phyloP scores from a whole-genome alignment of 306 rosid genomes.

The Vicia faba region DNA sequence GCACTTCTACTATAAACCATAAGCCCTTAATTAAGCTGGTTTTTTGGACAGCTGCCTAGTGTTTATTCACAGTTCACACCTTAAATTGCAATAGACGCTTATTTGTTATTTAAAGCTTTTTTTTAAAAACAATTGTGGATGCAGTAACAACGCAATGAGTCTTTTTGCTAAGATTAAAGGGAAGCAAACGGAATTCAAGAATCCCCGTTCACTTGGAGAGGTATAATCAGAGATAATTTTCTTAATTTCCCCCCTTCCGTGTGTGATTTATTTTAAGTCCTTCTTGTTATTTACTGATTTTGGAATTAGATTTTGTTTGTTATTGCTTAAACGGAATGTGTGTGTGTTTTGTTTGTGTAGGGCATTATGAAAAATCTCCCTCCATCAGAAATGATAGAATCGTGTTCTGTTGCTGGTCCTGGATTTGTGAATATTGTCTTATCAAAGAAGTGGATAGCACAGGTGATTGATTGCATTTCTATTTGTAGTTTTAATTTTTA shows the following conservation, averaged over 20 bases:
- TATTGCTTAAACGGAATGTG: neutral
- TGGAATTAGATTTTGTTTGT: neutral
- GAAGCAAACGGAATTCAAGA: slow-evolving; percentile 52
- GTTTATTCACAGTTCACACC: slow-evolving; percentile 24
- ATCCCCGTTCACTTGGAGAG: slow-evolving; percentile 76
- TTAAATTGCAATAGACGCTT: neutral
- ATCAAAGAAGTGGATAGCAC: slow-evolving; percentile 72
- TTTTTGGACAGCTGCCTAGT: too few relatives aligned
- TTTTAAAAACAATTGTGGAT: neutral
- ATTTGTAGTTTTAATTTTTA: slow-evolving; percentile 2
- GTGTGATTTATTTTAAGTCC: neutral
- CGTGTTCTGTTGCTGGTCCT: slow-evolving; percentile 12
- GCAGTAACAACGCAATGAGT: slow-evolving; percentile 88
- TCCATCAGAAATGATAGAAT: slow-evolving; percentile 11
- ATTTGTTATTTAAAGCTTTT: neutral
- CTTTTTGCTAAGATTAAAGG: slow-evolving; percentile 73
- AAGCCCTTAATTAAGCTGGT: too few relatives aligned
- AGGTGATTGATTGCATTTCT: slow-evolving; percentile 45
- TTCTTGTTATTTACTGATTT: slow-evolving; percentile 9
- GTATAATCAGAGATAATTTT: slow-evolving; percentile 42
- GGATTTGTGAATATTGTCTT: slow-evolving; percentile 55
- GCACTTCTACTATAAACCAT: neutral
- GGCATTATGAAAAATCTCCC: slow-evolving; percentile 2
- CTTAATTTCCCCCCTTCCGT: neutral
- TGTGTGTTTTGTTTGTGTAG: slow-evolving; percentile 29